Evolutionary conservation across 179 eudicot genomes (phyloP), one percentile per base, ranked within the genome.

Genomic region (Actinidia polygama): DNA sequence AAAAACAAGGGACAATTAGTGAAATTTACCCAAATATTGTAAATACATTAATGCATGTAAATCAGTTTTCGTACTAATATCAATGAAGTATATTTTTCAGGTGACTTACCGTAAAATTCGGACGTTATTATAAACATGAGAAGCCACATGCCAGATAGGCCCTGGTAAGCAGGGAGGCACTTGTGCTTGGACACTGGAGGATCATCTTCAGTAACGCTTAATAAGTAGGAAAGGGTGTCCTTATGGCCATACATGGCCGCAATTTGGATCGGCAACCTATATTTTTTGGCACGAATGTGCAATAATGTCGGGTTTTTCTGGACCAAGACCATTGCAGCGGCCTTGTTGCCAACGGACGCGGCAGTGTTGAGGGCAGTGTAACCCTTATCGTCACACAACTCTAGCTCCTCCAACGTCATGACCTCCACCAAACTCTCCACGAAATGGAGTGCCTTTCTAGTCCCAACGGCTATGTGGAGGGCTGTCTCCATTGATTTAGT

Each of bases 161-260:
- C 47, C 46, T 4, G 46, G 18, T 16, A 7, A 26, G 61, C 0
- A 0, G 78, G 30, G 26, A 73, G 49, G 9, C 78, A 10, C 36
- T 23, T 24, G 70, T 30, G 36, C 36, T 30, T 30, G 24, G 21
- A 14, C 78, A 6, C 10, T 3, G 44, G 44, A 54, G 23, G 44
- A 51, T 7, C 61, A 30, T 66, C 71, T 9, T 5, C 10, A 7
- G 79, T 79, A 0, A 6, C 76, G 30, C 18, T 6, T 55, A 84
- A 68, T 24, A 84, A 30, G 54, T 75, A 84, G 5, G 1, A 30
- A 53, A 80, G 50, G 4, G 79, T 80, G 5, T 84, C 81, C 70
- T 68, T 67, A 47, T 84, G 71, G 10, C 24, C 83, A 80, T 66
- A 7, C 1, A 21, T 14, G 19, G 83, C 79, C 16, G 85, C 85